These are phyloP conservation scores for Acacia acuminata DNA, from an alignment of 306 rosid species.

Conservation along the genomic window DNA sequence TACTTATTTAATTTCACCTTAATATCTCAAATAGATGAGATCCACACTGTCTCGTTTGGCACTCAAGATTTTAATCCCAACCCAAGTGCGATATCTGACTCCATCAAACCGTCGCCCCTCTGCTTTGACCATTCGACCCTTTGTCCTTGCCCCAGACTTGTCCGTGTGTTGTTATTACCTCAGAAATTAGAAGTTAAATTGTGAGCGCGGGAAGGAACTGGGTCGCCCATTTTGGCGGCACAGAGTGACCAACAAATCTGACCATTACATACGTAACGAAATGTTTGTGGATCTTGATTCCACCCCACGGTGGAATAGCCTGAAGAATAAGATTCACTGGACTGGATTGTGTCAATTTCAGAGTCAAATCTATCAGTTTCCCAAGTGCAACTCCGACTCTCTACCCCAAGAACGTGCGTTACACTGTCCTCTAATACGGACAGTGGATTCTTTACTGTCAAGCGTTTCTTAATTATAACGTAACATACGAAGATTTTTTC, in stretches of 20 bases:
- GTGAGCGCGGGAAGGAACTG: neutral
- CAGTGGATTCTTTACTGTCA: neutral
- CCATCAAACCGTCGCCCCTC: no score
- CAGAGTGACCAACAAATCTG: conserved; percentile 33
- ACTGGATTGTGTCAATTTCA: conserved; percentile 39
- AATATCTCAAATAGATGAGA: no score
- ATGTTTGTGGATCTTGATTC: conserved; percentile 22
- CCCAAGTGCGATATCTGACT: no score
- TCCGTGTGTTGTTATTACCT: neutral
- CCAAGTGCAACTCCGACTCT: conserved; percentile 2
- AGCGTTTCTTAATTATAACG: neutral
- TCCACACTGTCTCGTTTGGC: no score
- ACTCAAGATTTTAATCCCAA: no score
- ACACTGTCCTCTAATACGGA: neutral
- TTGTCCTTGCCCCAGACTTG: neutral
- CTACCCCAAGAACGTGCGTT: conserved; percentile 13
- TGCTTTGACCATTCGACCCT: neutral
- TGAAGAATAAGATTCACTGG: conserved; percentile 58
- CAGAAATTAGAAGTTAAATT: no score
- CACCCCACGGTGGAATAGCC: conserved; percentile 20
- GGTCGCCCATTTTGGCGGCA: conserved; percentile 43
- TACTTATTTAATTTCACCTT: no score
- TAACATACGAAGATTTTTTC: neutral
- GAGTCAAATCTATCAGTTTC: conserved; percentile 48
- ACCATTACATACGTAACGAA: conserved; percentile 35